Conservation (phyloP, 2,329 filamentous ascomycete species). For the Beauveria bassiana region DNA sequence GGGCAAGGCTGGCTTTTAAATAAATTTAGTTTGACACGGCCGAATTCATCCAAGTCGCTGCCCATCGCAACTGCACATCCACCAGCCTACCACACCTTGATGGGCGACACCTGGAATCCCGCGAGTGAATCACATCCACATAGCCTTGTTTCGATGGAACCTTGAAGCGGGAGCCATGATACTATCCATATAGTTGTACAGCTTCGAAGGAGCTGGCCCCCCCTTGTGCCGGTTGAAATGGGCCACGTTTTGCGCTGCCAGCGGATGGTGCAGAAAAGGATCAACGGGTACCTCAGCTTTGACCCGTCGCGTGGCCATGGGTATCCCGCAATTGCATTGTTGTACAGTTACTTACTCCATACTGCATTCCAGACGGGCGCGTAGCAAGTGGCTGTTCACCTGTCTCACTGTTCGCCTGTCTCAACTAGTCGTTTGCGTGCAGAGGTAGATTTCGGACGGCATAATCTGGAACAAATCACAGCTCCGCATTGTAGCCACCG, state of each 20-base stretch:
- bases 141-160: background rate
- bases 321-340: too few relatives aligned
- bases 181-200: background rate
- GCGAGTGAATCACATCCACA: background rate
- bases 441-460: background rate
- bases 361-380: background rate
- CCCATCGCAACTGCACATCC: background rate
- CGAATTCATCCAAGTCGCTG: constrained; percentile 1
- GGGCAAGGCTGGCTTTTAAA: background rate
- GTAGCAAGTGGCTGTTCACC: background rate
- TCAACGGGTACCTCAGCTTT: background rate
- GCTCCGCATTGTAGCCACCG: background rate
- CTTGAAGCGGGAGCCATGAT: background rate
- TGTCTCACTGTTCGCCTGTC: background rate
- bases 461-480: constrained; percentile 10
- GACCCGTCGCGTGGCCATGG: too few relatives aligned
- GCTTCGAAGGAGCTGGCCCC: background rate
- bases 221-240: background rate
- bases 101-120: background rate
- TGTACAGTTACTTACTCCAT: too few relatives aligned
- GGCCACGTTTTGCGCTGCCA: background rate
- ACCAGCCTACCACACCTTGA: constrained; percentile 4
- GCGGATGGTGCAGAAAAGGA: background rate
- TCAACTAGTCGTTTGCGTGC: background rate
- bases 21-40: background rate